A percentile compares a stretch with the other conserved stretches of the same genome.
phyloP scores from a whole-genome alignment of 495 filamentous ascomycete genomes.

The Cercophora newfieldiana region DNA sequence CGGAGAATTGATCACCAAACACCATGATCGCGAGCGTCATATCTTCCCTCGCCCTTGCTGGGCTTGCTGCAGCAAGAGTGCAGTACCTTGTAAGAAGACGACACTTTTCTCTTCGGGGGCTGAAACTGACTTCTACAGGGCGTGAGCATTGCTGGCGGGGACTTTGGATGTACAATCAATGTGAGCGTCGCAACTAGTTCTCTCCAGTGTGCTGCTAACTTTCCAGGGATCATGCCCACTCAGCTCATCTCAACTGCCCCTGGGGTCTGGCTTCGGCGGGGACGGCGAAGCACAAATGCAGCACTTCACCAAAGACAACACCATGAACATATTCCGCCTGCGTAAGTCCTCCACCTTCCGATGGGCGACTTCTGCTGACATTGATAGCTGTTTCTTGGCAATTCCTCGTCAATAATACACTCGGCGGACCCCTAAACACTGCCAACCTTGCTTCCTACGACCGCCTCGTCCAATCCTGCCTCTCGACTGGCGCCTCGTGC shows the following conservation, averaged over 20 bases:
- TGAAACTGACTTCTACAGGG: slow-evolving; percentile 30
- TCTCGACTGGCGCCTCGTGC: slow-evolving; percentile 55
- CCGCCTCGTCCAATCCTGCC: slow-evolving; percentile 57
- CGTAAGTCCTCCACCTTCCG: slow-evolving; percentile 33
- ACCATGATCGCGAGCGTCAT: background rate
- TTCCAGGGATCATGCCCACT: slow-evolving; percentile 37
- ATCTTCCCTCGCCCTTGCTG: slow-evolving; percentile 15
- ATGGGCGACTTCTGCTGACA: background rate
- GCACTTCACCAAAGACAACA: slow-evolving; percentile 51
- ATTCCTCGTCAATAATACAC: slow-evolving; percentile 48
- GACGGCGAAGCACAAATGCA: slow-evolving; percentile 51
- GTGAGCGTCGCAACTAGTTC: slow-evolving; percentile 22
- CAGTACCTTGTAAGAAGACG: slow-evolving; percentile 32
- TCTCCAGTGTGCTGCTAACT: slow-evolving; percentile 15
- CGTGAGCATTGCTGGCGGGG: slow-evolving; percentile 47
- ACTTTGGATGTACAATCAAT: slow-evolving; percentile 54
- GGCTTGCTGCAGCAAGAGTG: slow-evolving; percentile 29
- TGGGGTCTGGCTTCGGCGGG: slow-evolving; percentile 27
- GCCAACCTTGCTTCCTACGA: slow-evolving; percentile 56
- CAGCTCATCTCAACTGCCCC: slow-evolving; percentile 35
- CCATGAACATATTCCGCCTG: slow-evolving; percentile 55
- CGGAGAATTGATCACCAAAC: background rate
- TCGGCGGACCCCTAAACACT: slow-evolving; percentile 44
- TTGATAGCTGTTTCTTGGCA: slow-evolving; percentile 51
- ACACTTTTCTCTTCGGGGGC: background rate